These are phyloP conservation scores for Fusarium stilboides DNA, from an alignment of 2,329 filamentous ascomycete genomes.

Conservation along the genomic window DNA sequence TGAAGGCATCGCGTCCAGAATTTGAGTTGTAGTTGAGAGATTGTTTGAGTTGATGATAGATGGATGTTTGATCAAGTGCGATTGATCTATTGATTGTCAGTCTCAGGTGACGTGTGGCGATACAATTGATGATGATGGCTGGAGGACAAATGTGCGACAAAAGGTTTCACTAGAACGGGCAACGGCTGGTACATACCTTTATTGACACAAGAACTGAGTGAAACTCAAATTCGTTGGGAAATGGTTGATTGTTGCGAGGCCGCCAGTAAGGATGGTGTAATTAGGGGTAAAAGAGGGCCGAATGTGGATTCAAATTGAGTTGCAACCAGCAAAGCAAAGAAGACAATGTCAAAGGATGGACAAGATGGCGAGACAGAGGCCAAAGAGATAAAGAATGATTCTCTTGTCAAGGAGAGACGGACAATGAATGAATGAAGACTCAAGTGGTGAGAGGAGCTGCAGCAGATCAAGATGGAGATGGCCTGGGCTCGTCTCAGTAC, in stretches of 20 bases:
- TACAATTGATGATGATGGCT: slow-evolving; percentile 15
- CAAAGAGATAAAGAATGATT: not conserved
- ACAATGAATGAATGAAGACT: slow-evolving; percentile 11
- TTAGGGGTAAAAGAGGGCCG: slow-evolving; percentile 8
- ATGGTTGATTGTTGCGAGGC: slow-evolving; percentile 20
- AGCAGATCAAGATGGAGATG: slow-evolving; percentile 16
- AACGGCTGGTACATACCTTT: slow-evolving; percentile 39
- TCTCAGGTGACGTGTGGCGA: slow-evolving; percentile 37
- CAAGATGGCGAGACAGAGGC: not conserved
- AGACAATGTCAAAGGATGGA: not conserved
- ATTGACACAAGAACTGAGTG: slow-evolving; percentile 15
- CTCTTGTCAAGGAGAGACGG: slow-evolving; percentile 4
- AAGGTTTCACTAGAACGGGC: slow-evolving; percentile 27
- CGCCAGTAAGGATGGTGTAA: slow-evolving; percentile 7
- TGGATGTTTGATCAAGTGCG: not conserved
- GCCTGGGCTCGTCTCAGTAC: slow-evolving; percentile 23
- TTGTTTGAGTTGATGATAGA: not conserved
- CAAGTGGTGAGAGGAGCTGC: slow-evolving; percentile 16
- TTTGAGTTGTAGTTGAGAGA: not conserved
- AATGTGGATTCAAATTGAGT: not conserved
- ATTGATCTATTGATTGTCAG: slow-evolving; percentile 35
- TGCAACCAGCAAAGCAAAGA: not conserved
- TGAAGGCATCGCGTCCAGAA: slow-evolving; percentile 45
- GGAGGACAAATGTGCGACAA: slow-evolving; percentile 28
- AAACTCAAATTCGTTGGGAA: slow-evolving; percentile 23